These are phyloP conservation scores for Sutorius eximius DNA, from an alignment of 1,284 basidiomycete genomes.

Conservation along the genomic window DNA sequence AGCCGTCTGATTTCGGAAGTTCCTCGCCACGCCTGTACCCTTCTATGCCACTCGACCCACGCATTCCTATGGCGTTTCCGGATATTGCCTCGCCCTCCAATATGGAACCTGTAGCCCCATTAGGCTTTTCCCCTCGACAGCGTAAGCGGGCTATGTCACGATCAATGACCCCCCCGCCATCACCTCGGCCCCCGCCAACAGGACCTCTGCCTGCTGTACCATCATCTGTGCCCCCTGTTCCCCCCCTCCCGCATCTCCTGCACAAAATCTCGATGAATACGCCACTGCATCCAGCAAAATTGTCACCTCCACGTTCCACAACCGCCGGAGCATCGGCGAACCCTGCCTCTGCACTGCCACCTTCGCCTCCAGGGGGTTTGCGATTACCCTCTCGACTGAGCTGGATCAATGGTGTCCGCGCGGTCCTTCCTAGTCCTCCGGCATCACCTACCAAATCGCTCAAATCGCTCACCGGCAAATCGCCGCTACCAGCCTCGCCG, in stretches of 20 bases:
- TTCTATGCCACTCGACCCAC: slow-evolving; percentile 8
- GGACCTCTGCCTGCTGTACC: slow-evolving; percentile 34
- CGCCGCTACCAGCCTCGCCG: slow-evolving; percentile 1
- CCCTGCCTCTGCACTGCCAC: slow-evolving; percentile 20
- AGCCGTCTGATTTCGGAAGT: neutral
- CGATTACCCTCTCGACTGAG: slow-evolving; percentile 35
- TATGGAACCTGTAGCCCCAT: slow-evolving; percentile 4
- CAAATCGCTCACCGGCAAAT: slow-evolving; percentile 13
- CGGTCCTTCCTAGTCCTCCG: slow-evolving; percentile 33
- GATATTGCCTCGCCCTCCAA: slow-evolving; percentile 5
- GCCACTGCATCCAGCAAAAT: neutral
- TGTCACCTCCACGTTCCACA: slow-evolving; percentile 9
- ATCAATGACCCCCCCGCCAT: slow-evolving; percentile 27
- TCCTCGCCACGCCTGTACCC: slow-evolving; percentile 1
- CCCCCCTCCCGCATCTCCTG: slow-evolving; percentile 26
- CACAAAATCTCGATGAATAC: slow-evolving; percentile 16
- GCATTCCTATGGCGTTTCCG: neutral
- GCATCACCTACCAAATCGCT: slow-evolving; percentile 27
- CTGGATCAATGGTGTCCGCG: slow-evolving; percentile 30
- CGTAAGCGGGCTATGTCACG: slow-evolving; percentile 27
- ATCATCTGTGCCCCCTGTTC: slow-evolving; percentile 25
- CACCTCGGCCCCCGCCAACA: slow-evolving; percentile 28
- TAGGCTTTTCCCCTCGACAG: slow-evolving; percentile 14
- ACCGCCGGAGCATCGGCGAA: slow-evolving; percentile 7
- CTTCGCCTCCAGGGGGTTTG: slow-evolving; percentile 30